A percentile compares a stretch with the other conserved stretches of the same genome.
phyloP scores from a whole-genome alignment of 768 basidiomycete species.

The Naganishia randhawae region DNA sequence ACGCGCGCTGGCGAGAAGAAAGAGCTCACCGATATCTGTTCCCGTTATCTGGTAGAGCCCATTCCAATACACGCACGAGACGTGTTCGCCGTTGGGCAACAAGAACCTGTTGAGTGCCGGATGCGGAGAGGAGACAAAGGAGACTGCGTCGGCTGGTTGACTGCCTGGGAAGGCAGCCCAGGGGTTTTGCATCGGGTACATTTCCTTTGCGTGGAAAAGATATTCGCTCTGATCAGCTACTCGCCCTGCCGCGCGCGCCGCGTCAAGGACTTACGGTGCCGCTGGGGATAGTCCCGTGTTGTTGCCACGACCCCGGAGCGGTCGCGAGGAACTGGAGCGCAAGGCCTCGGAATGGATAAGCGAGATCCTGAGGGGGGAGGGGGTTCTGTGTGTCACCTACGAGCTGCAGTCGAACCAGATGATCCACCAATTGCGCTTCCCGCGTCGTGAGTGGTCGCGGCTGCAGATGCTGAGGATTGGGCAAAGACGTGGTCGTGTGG shows the following conservation, averaged over 20 bases:
- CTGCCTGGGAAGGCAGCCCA: slow-evolving; percentile 34
- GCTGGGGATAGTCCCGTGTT: slow-evolving; percentile 10
- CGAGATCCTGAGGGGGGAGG: not conserved
- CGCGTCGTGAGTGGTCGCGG: slow-evolving; percentile 37
- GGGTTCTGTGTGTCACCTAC: too few relatives aligned
- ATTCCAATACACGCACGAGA: slow-evolving; percentile 87
- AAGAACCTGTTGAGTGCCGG: slow-evolving; percentile 80
- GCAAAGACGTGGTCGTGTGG: slow-evolving; percentile 35
- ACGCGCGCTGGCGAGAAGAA: not conserved
- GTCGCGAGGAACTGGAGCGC: slow-evolving; percentile 44
- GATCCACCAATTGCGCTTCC: slow-evolving; percentile 39
- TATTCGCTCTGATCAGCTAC: too few relatives aligned
- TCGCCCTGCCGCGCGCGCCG: not conserved
- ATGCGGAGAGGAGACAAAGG: slow-evolving; percentile 53
- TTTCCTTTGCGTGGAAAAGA: not conserved
- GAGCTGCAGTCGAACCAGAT: slow-evolving; percentile 41
- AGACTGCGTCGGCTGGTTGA: slow-evolving; percentile 46
- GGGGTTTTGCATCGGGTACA: slow-evolving; percentile 15
- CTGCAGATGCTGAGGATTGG: slow-evolving; percentile 32
- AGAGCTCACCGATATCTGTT: slow-evolving; percentile 67
- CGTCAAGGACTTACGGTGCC: slow-evolving; percentile 14
- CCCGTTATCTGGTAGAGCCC: slow-evolving; percentile 91
- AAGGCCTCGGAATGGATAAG: not conserved
- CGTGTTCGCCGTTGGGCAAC: slow-evolving; percentile 76
- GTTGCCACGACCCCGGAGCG: slow-evolving; percentile 40